phyloP scores from a whole-genome alignment of 2,329 filamentous ascomycete species.

The Mycosphaerelloides madeirae region DNA sequence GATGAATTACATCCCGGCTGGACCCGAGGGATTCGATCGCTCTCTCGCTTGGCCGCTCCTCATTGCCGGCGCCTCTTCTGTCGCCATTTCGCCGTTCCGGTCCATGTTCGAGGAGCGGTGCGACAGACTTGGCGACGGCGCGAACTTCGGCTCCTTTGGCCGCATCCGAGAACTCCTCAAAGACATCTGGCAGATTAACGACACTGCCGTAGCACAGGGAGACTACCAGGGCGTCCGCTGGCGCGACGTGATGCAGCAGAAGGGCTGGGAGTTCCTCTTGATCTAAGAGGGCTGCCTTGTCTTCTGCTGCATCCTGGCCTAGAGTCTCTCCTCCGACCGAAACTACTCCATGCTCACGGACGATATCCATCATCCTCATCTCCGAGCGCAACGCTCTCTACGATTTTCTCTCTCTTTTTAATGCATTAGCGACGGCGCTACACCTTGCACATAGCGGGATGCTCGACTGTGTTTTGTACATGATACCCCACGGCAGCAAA shows the following conservation, averaged over 20 bases:
- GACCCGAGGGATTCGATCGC: conserved; percentile 78
- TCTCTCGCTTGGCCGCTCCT: conserved; percentile 91
- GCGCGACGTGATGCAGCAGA: conserved; percentile 88
- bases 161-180: conserved; percentile 71
- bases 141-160: conserved; percentile 78
- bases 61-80: conserved; percentile 74
- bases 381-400: conserved; percentile 4
- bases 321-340: not conserved
- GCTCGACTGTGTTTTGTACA: conserved; percentile 13
- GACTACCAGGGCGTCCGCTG: conserved; percentile 72
- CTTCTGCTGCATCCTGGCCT: conserved; percentile 26
- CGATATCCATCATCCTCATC: not conserved
- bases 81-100: conserved; percentile 69
- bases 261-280: conserved; percentile 87
- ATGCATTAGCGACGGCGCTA: conserved; percentile 31
- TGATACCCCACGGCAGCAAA: conserved; percentile 19
- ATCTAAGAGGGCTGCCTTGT: conserved; percentile 50
- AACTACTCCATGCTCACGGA: not conserved
- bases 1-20: conserved; percentile 77
- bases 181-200: conserved; percentile 75
- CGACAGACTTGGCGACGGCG: conserved; percentile 68
- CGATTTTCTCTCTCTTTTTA: conserved; percentile 12
- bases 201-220: conserved; percentile 52
- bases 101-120: conserved; percentile 71
- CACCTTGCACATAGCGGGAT: conserved; percentile 4